phyloP scores from a whole-genome alignment of 768 basidiomycete genomes.

The Ephemerocybe angulata region DNA sequence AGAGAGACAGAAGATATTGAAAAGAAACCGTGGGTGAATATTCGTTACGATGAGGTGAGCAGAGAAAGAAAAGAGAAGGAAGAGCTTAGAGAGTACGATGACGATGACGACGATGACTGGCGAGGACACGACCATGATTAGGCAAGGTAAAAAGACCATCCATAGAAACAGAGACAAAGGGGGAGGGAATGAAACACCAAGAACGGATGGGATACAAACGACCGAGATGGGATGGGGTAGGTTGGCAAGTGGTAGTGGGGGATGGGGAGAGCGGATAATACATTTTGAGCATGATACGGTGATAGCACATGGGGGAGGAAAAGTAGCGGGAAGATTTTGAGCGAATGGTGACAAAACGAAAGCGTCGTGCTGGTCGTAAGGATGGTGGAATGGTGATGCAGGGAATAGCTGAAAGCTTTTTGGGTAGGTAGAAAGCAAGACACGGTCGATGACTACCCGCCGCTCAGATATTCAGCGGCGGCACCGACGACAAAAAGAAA shows the following conservation, averaged over 20 bases:
- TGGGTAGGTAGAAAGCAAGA: background rate
- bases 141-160: background rate
- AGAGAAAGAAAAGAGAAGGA: too few relatives aligned
- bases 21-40: background rate
- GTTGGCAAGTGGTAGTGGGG: background rate
- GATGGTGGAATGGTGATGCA: too few relatives aligned
- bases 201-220: background rate
- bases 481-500: conserved; percentile 30
- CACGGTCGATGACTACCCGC: background rate
- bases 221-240: background rate
- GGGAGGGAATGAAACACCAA: background rate
- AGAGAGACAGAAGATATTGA: background rate
- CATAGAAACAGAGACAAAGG: background rate
- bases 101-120: background rate
- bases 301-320: background rate
- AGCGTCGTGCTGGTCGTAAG: too few relatives aligned
- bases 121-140: background rate
- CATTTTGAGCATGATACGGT: background rate
- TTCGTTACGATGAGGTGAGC: background rate
- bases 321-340: too few relatives aligned
- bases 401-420: background rate
- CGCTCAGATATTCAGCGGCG: conserved; percentile 27
- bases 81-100: too few relatives aligned
- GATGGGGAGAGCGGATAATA: background rate
- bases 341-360: too few relatives aligned